A percentile compares a stretch with the other conserved stretches of the same genome.
Evolutionary conservation across 306 rosid genomes (phyloP).

Genomic region (Pyrus bretschneideri): DNA sequence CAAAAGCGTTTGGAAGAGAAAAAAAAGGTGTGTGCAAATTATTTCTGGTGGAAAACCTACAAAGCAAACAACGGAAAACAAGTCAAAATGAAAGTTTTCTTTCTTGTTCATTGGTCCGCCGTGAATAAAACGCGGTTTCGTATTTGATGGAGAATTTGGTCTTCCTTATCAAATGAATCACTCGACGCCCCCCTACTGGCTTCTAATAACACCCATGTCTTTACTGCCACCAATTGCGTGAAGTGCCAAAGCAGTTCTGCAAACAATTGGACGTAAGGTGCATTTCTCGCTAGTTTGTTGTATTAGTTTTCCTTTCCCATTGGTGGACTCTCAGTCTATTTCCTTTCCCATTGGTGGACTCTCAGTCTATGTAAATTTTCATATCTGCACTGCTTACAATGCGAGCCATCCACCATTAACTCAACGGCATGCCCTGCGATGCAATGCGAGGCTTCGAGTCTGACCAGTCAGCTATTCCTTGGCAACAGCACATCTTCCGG

Average conservation of each 20-base stretch:
- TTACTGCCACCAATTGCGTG: slow-evolving; percentile 64
- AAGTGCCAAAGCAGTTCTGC: slow-evolving; percentile 51
- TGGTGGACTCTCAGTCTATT: neutral
- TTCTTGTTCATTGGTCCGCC: neutral
- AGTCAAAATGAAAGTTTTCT: neutral
- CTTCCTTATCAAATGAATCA: slow-evolving; percentile 33
- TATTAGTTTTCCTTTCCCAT: neutral
- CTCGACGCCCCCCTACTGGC: slow-evolving; percentile 54
- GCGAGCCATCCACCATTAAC: slow-evolving; percentile 41
- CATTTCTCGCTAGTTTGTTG: neutral
- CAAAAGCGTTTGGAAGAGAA: too few species aligned
- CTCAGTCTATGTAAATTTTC: neutral
- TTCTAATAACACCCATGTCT: slow-evolving; percentile 34
- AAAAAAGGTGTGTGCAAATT: too few species aligned
- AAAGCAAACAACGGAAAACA: neutral
- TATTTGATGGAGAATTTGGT: slow-evolving; percentile 21
- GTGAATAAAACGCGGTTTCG: neutral
- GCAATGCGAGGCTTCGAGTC: slow-evolving; percentile 26
- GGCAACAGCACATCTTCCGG: slow-evolving; percentile 32
- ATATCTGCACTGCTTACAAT: slow-evolving; percentile 38
- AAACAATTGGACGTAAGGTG: slow-evolving; percentile 43
- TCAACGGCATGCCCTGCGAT: slow-evolving; percentile 40
- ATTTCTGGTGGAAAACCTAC: too few species aligned
- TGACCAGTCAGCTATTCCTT: slow-evolving; percentile 4
- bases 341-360: neutral